Conservation (phyloP, 2,329 filamentous ascomycete species). For the Microsporum audouinii region DNA sequence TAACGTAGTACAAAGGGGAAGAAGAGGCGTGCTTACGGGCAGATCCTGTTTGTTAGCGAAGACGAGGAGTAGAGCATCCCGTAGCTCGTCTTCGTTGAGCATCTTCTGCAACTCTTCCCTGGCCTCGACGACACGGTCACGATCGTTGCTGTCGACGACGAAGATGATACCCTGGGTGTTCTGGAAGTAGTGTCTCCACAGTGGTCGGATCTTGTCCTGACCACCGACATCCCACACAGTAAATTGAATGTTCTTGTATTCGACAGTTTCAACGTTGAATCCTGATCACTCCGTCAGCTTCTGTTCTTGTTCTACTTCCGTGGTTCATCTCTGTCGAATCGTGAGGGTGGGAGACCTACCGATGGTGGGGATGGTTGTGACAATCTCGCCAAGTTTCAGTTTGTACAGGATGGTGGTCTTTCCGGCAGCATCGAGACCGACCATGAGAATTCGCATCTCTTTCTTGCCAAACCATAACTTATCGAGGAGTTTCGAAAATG, state of each 20-base stretch:
- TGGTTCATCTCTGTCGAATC: not conserved
- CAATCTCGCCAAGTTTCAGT: constrained; percentile 91
- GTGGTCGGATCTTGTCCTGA: constrained; percentile 98
- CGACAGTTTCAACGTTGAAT: constrained; percentile 99
- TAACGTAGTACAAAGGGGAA: not conserved
- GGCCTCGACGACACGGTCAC: constrained; percentile 93
- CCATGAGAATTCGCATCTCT: constrained; percentile 99
- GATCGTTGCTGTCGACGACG: constrained; percentile 98
- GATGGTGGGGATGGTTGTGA: constrained; percentile 98
- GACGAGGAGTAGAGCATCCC: constrained; percentile 89
- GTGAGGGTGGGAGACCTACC: constrained; percentile 47
- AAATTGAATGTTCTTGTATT: constrained; percentile 99
- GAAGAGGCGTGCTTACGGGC: constrained; percentile 52
- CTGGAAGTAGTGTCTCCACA: constrained; percentile 99
- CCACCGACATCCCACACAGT: constrained; percentile 99
- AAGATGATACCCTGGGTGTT: constrained; percentile 99
- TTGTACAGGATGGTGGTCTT: constrained; percentile 99
- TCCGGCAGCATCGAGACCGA: constrained; percentile 97
- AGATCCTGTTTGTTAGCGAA: constrained; percentile 99
- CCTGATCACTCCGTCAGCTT: constrained; percentile 39
- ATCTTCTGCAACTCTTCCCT: constrained; percentile 94
- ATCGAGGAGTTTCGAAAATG: constrained; percentile 93
- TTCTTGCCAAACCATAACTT: constrained; percentile 90
- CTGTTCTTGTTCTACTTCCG: not conserved
- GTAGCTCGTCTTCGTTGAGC: constrained; percentile 97